Conservation (phyloP, 345 rosid genomes). For the Eucalyptus globulus region DNA sequence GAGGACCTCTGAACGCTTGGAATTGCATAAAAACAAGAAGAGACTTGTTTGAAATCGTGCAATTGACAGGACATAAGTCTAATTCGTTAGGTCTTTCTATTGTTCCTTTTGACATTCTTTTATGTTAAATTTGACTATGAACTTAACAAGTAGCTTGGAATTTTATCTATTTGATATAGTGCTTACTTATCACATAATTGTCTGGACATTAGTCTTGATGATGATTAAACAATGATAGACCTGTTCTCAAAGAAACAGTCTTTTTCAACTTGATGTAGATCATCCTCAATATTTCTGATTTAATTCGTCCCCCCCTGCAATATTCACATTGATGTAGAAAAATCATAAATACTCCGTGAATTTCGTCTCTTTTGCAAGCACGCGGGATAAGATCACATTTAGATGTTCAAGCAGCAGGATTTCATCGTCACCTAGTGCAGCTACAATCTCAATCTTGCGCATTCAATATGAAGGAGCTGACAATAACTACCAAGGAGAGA, state of each 20-base stretch:
- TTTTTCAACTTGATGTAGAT: background rate
- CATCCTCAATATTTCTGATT: background rate
- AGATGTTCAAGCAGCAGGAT: background rate
- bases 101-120: background rate
- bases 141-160: background rate
- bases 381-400: background rate
- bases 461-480: background rate
- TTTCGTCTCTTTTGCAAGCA: background rate
- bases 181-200: background rate
- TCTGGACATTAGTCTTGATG: background rate
- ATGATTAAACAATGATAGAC: background rate
- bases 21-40: background rate
- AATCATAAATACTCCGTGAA: background rate
- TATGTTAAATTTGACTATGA: background rate
- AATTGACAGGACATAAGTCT: background rate
- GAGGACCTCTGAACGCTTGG: background rate
- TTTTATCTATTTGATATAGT: background rate
- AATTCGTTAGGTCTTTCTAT: background rate
- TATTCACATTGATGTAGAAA: background rate
- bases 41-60: background rate
- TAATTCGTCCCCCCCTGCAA: background rate
- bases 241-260: background rate
- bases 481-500: background rate
- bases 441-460: background rate
- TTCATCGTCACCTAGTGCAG: background rate